phyloP scores from a whole-genome alignment of 1,139 yeast species.

The Kodamaea derodonti region DNA sequence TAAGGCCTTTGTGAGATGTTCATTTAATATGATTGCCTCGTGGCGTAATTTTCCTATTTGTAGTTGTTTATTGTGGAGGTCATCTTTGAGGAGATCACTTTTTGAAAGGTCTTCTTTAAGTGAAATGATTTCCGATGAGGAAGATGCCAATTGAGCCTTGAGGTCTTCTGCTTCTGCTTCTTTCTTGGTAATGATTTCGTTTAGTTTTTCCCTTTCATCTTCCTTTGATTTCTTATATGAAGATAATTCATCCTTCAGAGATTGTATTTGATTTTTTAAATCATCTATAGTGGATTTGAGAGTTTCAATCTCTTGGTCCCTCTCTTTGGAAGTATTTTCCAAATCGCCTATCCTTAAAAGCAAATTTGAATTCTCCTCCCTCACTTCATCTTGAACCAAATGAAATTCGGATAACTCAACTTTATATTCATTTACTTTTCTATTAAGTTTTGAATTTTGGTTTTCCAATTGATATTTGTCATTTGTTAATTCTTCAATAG shows the following conservation, averaged over 20 bases:
- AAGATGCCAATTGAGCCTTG: conserved; percentile 1
- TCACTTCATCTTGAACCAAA: conserved; percentile 45
- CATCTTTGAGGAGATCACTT: conserved; percentile 24
- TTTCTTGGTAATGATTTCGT: not conserved
- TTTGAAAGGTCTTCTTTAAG: conserved; percentile 18
- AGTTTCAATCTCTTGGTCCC: conserved; percentile 7
- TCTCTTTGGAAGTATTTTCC: conserved; percentile 17
- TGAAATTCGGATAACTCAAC: conserved; percentile 44
- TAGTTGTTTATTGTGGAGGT: conserved; percentile 67
- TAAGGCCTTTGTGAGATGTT: conserved; percentile 87
- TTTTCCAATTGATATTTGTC: conserved; percentile 48
- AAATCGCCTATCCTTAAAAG: conserved; percentile 45
- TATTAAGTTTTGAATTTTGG: conserved; percentile 28
- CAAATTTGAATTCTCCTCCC: conserved; percentile 41
- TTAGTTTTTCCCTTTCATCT: conserved; percentile 6
- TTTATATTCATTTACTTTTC: conserved; percentile 37
- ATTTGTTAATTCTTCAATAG: conserved; percentile 38
- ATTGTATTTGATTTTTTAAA: not conserved
- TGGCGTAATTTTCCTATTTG: conserved; percentile 88
- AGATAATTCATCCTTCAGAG: not conserved
- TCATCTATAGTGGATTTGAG: conserved; percentile 1
- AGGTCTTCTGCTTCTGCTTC: not conserved
- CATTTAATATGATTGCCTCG: conserved; percentile 92
- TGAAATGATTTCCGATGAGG: conserved; percentile 11
- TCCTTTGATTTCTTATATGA: not conserved